Evolutionary conservation across 164 flowering plant genomes (phyloP).

Genomic region (Sedum album): DNA sequence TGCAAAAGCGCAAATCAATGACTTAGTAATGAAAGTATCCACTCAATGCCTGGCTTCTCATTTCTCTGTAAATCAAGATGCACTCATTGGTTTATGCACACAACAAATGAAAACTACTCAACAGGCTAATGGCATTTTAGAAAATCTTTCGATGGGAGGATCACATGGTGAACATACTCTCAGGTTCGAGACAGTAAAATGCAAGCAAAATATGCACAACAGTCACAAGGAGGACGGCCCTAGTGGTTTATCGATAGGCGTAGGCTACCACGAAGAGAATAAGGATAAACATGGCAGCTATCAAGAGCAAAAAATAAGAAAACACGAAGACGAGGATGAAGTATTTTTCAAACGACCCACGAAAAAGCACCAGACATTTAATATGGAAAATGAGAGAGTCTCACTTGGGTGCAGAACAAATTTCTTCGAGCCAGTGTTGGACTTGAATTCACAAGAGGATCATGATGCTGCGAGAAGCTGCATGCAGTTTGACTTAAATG

Average conservation of each 20-base stretch:
- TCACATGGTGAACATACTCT: background rate
- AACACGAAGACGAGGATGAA: background rate
- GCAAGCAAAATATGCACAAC: background rate
- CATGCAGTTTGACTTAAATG: background rate
- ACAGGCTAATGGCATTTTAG: background rate
- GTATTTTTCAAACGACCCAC: background rate
- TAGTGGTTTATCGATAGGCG: background rate
- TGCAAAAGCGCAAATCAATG: background rate
- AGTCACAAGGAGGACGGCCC: background rate
- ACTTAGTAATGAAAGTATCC: background rate
- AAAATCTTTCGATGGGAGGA: background rate
- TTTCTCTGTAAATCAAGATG: background rate
- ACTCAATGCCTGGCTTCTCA: background rate
- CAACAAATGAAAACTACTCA: background rate
- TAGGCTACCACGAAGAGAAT: background rate
- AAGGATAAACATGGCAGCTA: background rate
- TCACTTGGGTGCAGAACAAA: background rate
- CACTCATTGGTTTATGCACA: background rate
- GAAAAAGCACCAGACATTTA: background rate
- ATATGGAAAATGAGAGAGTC: background rate
- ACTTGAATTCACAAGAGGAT: background rate
- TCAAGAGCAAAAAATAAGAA: background rate
- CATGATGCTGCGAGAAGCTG: background rate
- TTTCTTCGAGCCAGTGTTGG: background rate
- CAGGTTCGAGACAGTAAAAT: background rate